Base-by-base conservation (phyloP, 2,329 filamentous ascomycete genomes). In the Bretziella fagacearum region DNA sequence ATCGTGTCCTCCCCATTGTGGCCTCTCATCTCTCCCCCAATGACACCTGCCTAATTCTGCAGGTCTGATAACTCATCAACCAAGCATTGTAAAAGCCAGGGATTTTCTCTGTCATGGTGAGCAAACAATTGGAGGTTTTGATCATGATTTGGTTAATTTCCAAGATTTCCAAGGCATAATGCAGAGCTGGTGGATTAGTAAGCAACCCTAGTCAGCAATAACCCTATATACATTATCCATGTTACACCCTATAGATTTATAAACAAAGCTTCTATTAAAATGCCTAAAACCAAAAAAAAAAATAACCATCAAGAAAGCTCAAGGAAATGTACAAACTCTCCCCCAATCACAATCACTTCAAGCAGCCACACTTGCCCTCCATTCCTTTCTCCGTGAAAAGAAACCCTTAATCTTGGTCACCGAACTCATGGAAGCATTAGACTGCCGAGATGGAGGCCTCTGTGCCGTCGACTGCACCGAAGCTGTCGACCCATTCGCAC, bases 21-120 rank as follows among this genome's bases (percentile, higher is more conserved):
- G n/a, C 10, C 4, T 30, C n/a, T n/a, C 27, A 30, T 30, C n/a
- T n/a, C 27, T 11, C 10, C 27, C 27, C n/a, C 20, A 42, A 26
- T 26, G 39, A 3, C 20, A 42, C 39, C 39, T 42, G 20, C 39
- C 39, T 42, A 42, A 42, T 42, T 42, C 39, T 42, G 39, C 39
- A 42, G 17, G 10, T 26, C 10, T 7, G 23, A 4, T 29, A 7
- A 23, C 39, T 15, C 17, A 42, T 42, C 22, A 42, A 3, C n/a
- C 36, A 15, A 26, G 10, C 15, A 23, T 6, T n/a, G n/a, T n/a
- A n/a, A n/a, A 25, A 26, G 25, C 10, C 27, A n/a, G 27, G 3
- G 27, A 30, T 30, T 30, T 3, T 30, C n/a, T 30, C 10, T n/a
- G n/a, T 30, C 10, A 30, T 11, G 27, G 27, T 10, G 27, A 10